Conservation (phyloP, 192 early-diverging fungal genomes). For the Helicostylum pulchrum region DNA sequence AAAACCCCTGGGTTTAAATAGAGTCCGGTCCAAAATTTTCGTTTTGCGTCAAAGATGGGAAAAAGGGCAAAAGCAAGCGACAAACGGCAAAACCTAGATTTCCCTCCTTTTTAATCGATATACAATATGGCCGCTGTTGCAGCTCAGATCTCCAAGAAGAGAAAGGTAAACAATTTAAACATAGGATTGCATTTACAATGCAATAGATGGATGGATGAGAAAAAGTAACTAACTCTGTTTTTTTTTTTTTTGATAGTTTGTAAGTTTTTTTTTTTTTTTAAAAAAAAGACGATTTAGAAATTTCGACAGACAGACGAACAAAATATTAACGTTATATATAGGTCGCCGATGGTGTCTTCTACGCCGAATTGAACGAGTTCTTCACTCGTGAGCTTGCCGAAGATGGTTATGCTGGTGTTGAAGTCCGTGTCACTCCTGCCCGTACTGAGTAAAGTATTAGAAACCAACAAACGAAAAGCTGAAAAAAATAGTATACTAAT, state of each 20-base stretch:
- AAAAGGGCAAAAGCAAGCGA: background rate
- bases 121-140: slow-evolving; percentile 23
- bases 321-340: background rate
- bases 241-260: background rate
- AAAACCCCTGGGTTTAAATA: no score
- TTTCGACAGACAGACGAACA: background rate
- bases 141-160: slow-evolving; percentile 18
- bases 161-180: slow-evolving; percentile 7
- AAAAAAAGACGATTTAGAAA: background rate
- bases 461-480: background rate
- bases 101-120: slow-evolving; percentile 18
- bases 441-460: slow-evolving; percentile 76
- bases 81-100: slow-evolving; percentile 1
- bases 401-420: slow-evolving; percentile 99
- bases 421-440: slow-evolving; percentile 98
- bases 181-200: background rate
- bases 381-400: slow-evolving; percentile 94
- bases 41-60: no score
- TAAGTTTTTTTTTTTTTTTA: slow-evolving; percentile 13
- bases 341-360: slow-evolving; percentile 99
- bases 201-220: slow-evolving; percentile 15
- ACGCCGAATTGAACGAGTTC: slow-evolving; percentile 99
- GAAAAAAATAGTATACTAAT: background rate
- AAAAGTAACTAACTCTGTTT: background rate
- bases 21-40: no score